Percentiles rank a stretch among this genome's conserved stretches.
Evolutionary conservation across 495 filamentous ascomycete genomes (phyloP).

Genomic region (Xylaria venustula): DNA sequence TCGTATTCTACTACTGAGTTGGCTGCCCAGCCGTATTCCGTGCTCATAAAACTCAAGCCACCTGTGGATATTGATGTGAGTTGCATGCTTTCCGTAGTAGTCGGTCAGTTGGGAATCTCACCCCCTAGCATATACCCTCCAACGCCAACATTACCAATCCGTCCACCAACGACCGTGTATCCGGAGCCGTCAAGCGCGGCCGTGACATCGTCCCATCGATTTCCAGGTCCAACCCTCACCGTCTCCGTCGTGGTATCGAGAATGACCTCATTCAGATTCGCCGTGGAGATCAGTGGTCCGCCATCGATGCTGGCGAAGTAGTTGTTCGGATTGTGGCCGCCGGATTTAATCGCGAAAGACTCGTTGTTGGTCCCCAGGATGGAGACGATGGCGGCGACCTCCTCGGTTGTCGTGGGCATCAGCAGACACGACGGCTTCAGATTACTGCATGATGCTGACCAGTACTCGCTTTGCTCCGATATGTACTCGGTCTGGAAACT

Average conservation of each 20-base stretch:
- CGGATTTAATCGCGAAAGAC: constrained; percentile 50
- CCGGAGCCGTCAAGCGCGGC: constrained; percentile 41
- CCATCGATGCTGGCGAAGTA: constrained; percentile 54
- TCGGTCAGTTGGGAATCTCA: constrained; percentile 9
- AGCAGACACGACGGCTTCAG: constrained; percentile 48
- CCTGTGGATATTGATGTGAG: constrained; percentile 22
- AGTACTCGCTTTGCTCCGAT: constrained; percentile 46
- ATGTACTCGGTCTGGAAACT: constrained; percentile 24
- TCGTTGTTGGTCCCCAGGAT: constrained; percentile 38
- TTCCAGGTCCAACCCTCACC: constrained; percentile 49
- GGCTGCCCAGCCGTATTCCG: constrained; percentile 57
- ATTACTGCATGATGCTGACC: constrained; percentile 43
- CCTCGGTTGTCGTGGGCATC: constrained; percentile 37
- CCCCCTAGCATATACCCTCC: constrained; percentile 43
- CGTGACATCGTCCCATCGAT: constrained; percentile 53
- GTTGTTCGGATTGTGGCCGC: constrained; percentile 50
- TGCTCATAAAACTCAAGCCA: constrained; percentile 51
- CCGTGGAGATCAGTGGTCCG: constrained; percentile 55
- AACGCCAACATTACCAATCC: constrained; percentile 46
- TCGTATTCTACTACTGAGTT: constrained; percentile 55
- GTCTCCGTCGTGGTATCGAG: constrained; percentile 43
- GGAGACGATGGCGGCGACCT: constrained; percentile 35
- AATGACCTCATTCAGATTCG: constrained; percentile 42
- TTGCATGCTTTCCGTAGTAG: background rate
- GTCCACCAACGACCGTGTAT: constrained; percentile 50